These are phyloP conservation scores for Corylus heterophylla DNA, from an alignment of 306 rosid species.

Conservation along the genomic window DNA sequence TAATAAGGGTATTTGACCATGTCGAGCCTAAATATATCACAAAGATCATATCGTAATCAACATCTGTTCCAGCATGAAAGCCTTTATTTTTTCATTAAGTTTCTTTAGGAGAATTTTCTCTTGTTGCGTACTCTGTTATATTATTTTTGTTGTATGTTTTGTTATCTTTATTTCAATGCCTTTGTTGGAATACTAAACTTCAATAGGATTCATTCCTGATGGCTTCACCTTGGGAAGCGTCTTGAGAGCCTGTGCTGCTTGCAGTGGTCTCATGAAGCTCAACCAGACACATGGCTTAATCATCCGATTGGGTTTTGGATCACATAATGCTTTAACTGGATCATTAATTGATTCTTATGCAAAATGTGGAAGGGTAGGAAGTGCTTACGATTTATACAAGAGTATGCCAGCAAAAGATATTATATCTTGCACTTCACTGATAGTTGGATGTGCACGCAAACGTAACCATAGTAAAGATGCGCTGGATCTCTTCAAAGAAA, in stretches of 20 bases:
- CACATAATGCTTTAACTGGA: conserved; percentile 26
- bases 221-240: conserved; percentile 37
- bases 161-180: neutral
- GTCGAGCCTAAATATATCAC: too few relatives aligned
- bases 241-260: conserved; percentile 25
- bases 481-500: conserved; percentile 22
- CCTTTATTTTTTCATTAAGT: too few relatives aligned
- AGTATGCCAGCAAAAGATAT: conserved; percentile 34
- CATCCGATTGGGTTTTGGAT: conserved; percentile 31
- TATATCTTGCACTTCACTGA: conserved; percentile 31
- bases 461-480: conserved; percentile 19
- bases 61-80: neutral
- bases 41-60: neutral
- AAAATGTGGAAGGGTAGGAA: conserved; percentile 31
- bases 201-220: conserved; percentile 35
- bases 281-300: conserved; percentile 34
- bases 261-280: conserved; percentile 14
- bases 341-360: conserved; percentile 34
- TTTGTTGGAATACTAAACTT: neutral
- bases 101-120: neutral
- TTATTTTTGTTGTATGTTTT: neutral
- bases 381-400: conserved; percentile 28
- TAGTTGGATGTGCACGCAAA: conserved; percentile 29
- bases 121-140: neutral
- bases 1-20: too few relatives aligned